These are phyloP conservation scores for Naematelia aurantialba DNA, from an alignment of 768 basidiomycete species.

Conservation along the genomic window DNA sequence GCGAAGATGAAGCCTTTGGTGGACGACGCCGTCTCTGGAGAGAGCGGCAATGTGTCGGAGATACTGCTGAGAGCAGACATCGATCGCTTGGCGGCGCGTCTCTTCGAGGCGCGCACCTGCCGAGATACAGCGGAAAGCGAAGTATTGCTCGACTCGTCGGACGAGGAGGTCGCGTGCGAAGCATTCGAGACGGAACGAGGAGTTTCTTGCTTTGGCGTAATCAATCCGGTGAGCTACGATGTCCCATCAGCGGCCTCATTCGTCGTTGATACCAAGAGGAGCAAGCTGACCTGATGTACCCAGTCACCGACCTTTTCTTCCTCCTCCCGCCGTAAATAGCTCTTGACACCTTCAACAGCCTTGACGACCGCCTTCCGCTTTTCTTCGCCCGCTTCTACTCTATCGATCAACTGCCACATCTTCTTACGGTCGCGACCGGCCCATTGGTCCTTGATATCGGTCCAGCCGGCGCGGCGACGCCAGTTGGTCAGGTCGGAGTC, in stretches of 20 bases:
- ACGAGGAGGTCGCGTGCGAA: not conserved
- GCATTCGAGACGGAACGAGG: not conserved
- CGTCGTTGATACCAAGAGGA: not conserved
- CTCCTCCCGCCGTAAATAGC: slow-evolving; percentile 28
- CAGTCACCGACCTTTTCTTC: slow-evolving; percentile 34
- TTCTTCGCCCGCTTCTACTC: slow-evolving; percentile 17
- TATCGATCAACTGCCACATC: slow-evolving; percentile 28
- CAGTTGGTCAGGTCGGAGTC: slow-evolving; percentile 41
- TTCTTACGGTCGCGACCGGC: slow-evolving; percentile 11
- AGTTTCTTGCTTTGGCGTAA: not conserved
- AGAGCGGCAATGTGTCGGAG: not conserved
- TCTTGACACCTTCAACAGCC: slow-evolving; percentile 24
- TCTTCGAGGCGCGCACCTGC: not conserved
- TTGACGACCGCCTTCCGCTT: slow-evolving; percentile 12
- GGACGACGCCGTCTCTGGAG: not conserved
- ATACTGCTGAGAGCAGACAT: not conserved
- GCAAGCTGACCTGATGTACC: slow-evolving; percentile 34
- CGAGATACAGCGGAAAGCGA: not conserved
- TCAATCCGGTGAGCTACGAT: slow-evolving; percentile 3
- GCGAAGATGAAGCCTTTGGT: not conserved
- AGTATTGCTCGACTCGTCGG: not conserved
- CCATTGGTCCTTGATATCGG: slow-evolving; percentile 27
- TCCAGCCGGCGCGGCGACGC: slow-evolving; percentile 38
- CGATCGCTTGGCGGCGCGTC: not conserved
- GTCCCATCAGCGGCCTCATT: not conserved